phyloP scores from a whole-genome alignment of 2,329 filamentous ascomycete genomes.

The Phymatotrichopsis omnivora region DNA sequence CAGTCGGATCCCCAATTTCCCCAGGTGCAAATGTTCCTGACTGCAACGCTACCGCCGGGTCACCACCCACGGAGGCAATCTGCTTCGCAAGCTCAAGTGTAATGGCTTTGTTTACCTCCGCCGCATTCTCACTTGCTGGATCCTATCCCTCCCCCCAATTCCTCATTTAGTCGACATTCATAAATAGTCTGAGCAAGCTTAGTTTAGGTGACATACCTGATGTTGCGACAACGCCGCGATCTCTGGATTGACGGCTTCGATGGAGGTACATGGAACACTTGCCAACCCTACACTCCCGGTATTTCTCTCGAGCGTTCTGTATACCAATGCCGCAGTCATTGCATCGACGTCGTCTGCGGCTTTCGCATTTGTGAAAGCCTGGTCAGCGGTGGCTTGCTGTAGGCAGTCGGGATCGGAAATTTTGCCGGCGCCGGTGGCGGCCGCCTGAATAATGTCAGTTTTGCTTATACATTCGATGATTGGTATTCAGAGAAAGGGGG shows the following conservation, averaged over 20 bases:
- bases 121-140: slow-evolving; percentile 49
- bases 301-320: slow-evolving; percentile 50
- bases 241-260: slow-evolving; percentile 52
- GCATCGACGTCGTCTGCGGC: slow-evolving; percentile 44
- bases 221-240: slow-evolving; percentile 55
- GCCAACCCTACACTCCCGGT: slow-evolving; percentile 47
- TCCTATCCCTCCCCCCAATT: slow-evolving; percentile 49
- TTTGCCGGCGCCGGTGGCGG: slow-evolving; percentile 40
- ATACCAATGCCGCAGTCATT: slow-evolving; percentile 46
- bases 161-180: too few species aligned
- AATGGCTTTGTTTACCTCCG: slow-evolving; percentile 50
- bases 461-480: not conserved
- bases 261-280: slow-evolving; percentile 48
- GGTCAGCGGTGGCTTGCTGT: slow-evolving; percentile 49
- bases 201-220: slow-evolving; percentile 25
- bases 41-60: slow-evolving; percentile 51
- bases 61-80: slow-evolving; percentile 51
- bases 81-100: slow-evolving; percentile 50
- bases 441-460: slow-evolving; percentile 32
- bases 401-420: slow-evolving; percentile 48
- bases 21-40: slow-evolving; percentile 55
- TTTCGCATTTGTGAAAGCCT: slow-evolving; percentile 53
- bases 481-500: not conserved
- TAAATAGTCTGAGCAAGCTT: too few species aligned
- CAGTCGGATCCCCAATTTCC: slow-evolving; percentile 38